Percentiles rank a stretch among this genome's conserved stretches.
These are phyloP conservation scores for Trifolium subterraneum DNA, from an alignment of 306 rosid species.

Conservation along the genomic window DNA sequence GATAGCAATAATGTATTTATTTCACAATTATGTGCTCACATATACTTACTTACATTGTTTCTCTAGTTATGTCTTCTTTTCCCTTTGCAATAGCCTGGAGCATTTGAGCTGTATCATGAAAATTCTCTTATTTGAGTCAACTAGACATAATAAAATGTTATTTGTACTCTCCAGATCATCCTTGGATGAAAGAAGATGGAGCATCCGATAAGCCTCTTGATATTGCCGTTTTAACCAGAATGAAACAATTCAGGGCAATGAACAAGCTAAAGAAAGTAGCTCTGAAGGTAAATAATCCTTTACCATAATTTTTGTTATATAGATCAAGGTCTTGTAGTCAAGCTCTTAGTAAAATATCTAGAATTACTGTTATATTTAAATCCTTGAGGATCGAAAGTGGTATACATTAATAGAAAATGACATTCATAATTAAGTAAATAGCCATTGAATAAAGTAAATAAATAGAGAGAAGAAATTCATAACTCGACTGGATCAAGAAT, in stretches of 20 bases:
- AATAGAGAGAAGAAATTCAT: slow-evolving; percentile 14
- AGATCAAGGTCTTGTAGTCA: slow-evolving; percentile 12
- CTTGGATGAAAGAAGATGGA: slow-evolving; percentile 97
- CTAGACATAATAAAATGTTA: slow-evolving; percentile 25
- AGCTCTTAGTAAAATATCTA: slow-evolving; percentile 2
- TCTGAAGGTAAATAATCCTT: slow-evolving; percentile 62
- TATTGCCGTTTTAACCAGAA: slow-evolving; percentile 86
- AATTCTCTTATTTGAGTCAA: slow-evolving; percentile 27
- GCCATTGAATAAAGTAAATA: not conserved
- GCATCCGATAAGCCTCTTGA: slow-evolving; percentile 97
- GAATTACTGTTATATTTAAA: slow-evolving; percentile 11
- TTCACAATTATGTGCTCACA: not conserved
- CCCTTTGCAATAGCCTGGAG: slow-evolving; percentile 8
- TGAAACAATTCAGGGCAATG: slow-evolving; percentile 98
- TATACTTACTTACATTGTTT: slow-evolving; percentile 14
- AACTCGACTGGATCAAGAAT: slow-evolving; percentile 22
- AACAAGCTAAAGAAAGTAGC: slow-evolving; percentile 98
- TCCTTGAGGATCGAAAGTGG: not conserved
- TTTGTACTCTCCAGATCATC: slow-evolving; percentile 79
- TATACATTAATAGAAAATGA: not conserved
- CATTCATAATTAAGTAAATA: not conserved
- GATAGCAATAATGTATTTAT: not conserved
- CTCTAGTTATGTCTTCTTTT: not conserved
- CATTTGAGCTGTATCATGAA: slow-evolving; percentile 19
- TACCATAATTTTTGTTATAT: slow-evolving; percentile 18